Percentiles rank a stretch among this genome's conserved stretches.
phyloP scores from a whole-genome alignment of 768 basidiomycete genomes.

The Crassisporium funariophilum region DNA sequence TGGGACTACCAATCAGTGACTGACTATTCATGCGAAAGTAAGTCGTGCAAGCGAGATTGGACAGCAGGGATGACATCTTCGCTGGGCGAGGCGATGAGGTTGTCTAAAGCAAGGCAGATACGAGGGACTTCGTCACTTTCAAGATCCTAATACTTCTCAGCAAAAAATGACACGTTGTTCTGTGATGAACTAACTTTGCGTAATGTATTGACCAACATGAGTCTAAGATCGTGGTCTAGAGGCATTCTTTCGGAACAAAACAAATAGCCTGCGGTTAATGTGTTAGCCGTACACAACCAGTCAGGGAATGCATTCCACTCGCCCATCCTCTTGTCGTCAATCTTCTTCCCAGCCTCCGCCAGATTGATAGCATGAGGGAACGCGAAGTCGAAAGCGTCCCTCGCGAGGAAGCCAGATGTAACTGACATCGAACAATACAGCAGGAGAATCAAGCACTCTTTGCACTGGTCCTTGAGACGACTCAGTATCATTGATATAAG shows the following conservation, averaged over 20 bases:
- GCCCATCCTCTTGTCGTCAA: constrained; percentile 73
- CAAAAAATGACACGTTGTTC: neutral
- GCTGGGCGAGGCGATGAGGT: constrained; percentile 59
- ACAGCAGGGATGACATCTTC: constrained; percentile 78
- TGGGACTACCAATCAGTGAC: constrained; percentile 40
- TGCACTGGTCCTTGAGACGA: constrained; percentile 55
- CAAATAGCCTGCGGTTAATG: constrained; percentile 59
- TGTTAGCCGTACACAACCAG: constrained; percentile 2
- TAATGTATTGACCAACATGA: constrained; percentile 87
- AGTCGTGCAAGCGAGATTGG: constrained; percentile 60
- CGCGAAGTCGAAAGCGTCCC: constrained; percentile 65
- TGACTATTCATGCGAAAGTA: constrained; percentile 78
- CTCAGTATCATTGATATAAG: constrained; percentile 16
- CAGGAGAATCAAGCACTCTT: constrained; percentile 67
- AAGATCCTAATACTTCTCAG: constrained; percentile 57
- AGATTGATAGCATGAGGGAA: constrained; percentile 76
- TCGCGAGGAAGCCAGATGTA: constrained; percentile 41
- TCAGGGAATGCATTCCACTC: constrained; percentile 8
- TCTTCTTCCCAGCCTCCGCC: constrained; percentile 64
- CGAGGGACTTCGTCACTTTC: constrained; percentile 56
- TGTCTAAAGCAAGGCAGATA: constrained; percentile 74
- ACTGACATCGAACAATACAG: constrained; percentile 66
- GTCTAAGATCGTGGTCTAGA: constrained; percentile 62
- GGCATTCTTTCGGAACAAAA: constrained; percentile 80
- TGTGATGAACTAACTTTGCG: constrained; percentile 58